Base-by-base conservation (phyloP, 1,139 yeast species). In the Starmera stellimalicola region DNA sequence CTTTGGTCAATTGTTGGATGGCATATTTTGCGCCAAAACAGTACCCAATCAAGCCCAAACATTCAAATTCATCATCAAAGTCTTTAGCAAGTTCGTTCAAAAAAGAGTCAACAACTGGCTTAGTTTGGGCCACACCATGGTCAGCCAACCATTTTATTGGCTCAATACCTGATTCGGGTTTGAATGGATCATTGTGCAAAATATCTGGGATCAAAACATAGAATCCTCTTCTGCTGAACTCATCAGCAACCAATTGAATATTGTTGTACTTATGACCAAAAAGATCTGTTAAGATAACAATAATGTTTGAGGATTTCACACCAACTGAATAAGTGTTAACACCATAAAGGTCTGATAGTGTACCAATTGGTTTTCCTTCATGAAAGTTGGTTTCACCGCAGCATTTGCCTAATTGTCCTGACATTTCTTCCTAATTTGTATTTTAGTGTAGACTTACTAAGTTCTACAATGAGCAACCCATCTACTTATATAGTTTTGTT, bases 11-110 rank as follows among this genome's bases (percentile, higher is more conserved):
- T 37, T 77, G 67, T 38, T 68, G 73, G 32, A 79, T 51, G 18
- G 69, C 74, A 43, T 62, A 76, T 55, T 77, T 79, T 33, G 87
- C 95, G 49, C 95, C 95, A 47, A 67, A 85, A 61, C 95, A 87
- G 65, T 83, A 77, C 15, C 95, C 95, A 35, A 80, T 60, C 15
- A 74, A 73, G 33, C 68, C 77, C 18, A 79, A 41, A 44, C 66
- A 74, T 36, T 67, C 59, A 44, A 66, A 74, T 36, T 67, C 59
- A 9, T 83, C 79, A 6, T 60, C 53, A 34, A 58, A 54, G 35
- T 68, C 71, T 23, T 51, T 46, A 40, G 62, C 67, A 39, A 78
- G 55, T 3, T 52, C 49, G 2, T 48, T 43, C 41, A 80, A 50
- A 46, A 66, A 79, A 6, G 54, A 56, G 31, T 67, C 65, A 20